phyloP scores from a whole-genome alignment of 352 stramenopile genomes.

The Phytopythium oedochilum region DNA sequence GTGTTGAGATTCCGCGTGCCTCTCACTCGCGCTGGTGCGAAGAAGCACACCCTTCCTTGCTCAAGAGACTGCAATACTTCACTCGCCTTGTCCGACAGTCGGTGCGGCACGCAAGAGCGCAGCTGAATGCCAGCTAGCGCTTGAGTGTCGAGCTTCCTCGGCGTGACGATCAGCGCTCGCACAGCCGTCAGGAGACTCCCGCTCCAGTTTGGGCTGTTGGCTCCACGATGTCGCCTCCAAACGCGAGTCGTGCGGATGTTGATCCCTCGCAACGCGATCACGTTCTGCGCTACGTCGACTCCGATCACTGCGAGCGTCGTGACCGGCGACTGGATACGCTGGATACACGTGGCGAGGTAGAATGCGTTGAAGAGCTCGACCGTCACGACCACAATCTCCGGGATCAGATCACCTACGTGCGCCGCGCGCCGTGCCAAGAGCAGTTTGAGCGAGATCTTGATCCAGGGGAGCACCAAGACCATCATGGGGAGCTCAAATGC shows the following conservation, averaged over 20 bases:
- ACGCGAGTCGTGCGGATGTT: neutral
- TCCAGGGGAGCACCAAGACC: slow-evolving; percentile 1
- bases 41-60: neutral
- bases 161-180: neutral
- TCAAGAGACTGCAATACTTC: neutral
- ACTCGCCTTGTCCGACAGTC: neutral
- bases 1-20: neutral
- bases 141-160: neutral
- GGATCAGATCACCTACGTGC: slow-evolving; percentile 7
- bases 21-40: neutral
- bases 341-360: slow-evolving; percentile 14
- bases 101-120: neutral
- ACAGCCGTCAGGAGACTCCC: neutral
- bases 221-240: neutral
- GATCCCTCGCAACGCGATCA: neutral
- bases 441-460: slow-evolving; percentile 8
- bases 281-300: neutral
- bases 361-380: slow-evolving; percentile 18
- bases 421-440: neutral
- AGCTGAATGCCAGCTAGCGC: neutral
- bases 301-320: neutral
- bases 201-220: neutral
- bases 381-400: slow-evolving; percentile 9
- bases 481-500: neutral
- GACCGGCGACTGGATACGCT: neutral